Conservation (phyloP, 2,329 filamentous ascomycete genomes). For the Pestalotiopsis fici region DNA sequence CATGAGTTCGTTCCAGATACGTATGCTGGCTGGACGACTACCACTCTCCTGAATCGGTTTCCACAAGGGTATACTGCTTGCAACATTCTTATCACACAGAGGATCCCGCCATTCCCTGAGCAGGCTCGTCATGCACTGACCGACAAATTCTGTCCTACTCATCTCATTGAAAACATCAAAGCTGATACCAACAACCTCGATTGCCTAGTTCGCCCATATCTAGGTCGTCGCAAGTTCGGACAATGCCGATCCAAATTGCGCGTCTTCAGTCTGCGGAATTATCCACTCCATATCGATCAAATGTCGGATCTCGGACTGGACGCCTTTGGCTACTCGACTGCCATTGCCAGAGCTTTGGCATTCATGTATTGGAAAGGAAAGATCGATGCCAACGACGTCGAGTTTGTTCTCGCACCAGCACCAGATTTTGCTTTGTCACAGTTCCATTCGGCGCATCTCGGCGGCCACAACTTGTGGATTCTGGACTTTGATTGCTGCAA, state of each 20-base stretch:
- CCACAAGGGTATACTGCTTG: slow-evolving; percentile 19
- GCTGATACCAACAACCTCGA: slow-evolving; percentile 36
- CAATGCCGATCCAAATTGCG: neutral
- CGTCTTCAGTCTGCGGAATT: slow-evolving; percentile 47
- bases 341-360: slow-evolving; percentile 52
- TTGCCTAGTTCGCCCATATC: slow-evolving; percentile 50
- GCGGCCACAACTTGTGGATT: slow-evolving; percentile 35
- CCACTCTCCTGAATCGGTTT: slow-evolving; percentile 9
- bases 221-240: slow-evolving; percentile 36
- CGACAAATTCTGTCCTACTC: slow-evolving; percentile 14
- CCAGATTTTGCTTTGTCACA: slow-evolving; percentile 16
- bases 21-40: neutral
- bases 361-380: slow-evolving; percentile 48
- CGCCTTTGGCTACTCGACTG: slow-evolving; percentile 33
- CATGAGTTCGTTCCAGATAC: neutral
- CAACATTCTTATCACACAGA: slow-evolving; percentile 29
- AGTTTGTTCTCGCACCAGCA: slow-evolving; percentile 50
- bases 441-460: neutral
- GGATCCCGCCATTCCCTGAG: slow-evolving; percentile 22
- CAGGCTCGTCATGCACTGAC: slow-evolving; percentile 18
- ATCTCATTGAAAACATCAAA: neutral
- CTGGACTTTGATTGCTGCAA: slow-evolving; percentile 48
- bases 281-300: slow-evolving; percentile 49
- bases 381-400: slow-evolving; percentile 54
- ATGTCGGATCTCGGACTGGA: slow-evolving; percentile 43